phyloP scores from a whole-genome alignment of 2,329 filamentous ascomycete genomes.

The Orbilia blumenaviensis region DNA sequence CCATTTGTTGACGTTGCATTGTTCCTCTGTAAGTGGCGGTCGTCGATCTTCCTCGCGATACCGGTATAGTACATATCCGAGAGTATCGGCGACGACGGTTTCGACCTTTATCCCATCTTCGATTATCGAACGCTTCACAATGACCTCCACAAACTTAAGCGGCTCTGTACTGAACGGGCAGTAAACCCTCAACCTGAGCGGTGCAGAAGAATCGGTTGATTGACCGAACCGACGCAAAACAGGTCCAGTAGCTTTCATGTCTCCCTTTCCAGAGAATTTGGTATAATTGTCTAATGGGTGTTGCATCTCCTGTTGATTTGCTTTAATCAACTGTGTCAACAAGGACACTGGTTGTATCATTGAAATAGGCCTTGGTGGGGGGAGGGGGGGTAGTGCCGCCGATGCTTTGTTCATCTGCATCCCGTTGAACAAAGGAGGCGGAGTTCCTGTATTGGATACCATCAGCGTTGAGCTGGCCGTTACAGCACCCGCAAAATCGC shows the following conservation, averaged over 20 bases:
- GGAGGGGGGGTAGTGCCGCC: conserved; percentile 65
- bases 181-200: conserved; percentile 79
- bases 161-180: conserved; percentile 74
- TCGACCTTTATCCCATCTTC: conserved; percentile 69
- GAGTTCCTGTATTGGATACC: conserved; percentile 23
- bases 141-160: conserved; percentile 74
- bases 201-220: conserved; percentile 59
- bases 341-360: conserved; percentile 56
- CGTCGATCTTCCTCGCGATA: conserved; percentile 80
- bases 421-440: conserved; percentile 27
- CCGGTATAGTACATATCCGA: conserved; percentile 79
- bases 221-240: conserved; percentile 43
- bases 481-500: conserved; percentile 57
- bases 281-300: conserved; percentile 81
- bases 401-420: conserved; percentile 56
- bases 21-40: conserved; percentile 71
- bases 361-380: conserved; percentile 72
- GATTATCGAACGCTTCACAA: conserved; percentile 75
- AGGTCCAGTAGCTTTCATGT: conserved; percentile 66
- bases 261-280: conserved; percentile 78
- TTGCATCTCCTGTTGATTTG: conserved; percentile 73
- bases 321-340: conserved; percentile 66
- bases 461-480: conserved; percentile 56
- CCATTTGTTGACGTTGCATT: conserved; percentile 82
- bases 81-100: conserved; percentile 80